Percentiles rank a stretch among this genome's conserved stretches.
Evolutionary conservation across 768 basidiomycete genomes (phyloP).

Genomic region (Lyophyllum atratum): DNA sequence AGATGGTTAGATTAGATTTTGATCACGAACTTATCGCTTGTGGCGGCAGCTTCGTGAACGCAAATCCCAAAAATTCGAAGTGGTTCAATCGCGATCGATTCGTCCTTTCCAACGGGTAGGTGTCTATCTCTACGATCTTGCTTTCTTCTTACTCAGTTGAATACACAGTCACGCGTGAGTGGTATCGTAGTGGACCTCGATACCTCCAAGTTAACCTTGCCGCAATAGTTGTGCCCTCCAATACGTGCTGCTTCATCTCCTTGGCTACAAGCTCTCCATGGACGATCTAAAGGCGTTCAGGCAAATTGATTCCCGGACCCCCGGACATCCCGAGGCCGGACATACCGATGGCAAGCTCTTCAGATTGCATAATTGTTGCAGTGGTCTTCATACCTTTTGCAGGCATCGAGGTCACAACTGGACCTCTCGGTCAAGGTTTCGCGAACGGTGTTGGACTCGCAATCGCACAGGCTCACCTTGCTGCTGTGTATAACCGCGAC

Average conservation of each 20-base stretch:
- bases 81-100: slow-evolving; percentile 98
- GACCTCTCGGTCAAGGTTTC: slow-evolving; percentile 94
- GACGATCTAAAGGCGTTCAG: slow-evolving; percentile 95
- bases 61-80: slow-evolving; percentile 85
- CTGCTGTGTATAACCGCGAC: slow-evolving; percentile 87
- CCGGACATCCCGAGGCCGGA: slow-evolving; percentile 87
- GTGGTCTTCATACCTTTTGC: slow-evolving; percentile 4
- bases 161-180: slow-evolving; percentile 72
- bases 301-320: slow-evolving; percentile 86
- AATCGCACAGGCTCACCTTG: slow-evolving; percentile 90
- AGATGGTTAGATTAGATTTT: neutral
- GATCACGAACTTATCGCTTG: neutral
- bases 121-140: slow-evolving; percentile 7
- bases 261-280: slow-evolving; percentile 89
- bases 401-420: slow-evolving; percentile 92
- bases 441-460: slow-evolving; percentile 93
- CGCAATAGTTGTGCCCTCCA: slow-evolving; percentile 81
- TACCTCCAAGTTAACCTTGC: neutral
- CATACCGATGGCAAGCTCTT: slow-evolving; percentile 46
- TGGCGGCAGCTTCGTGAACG: slow-evolving; percentile 70
- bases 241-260: slow-evolving; percentile 88
- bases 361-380: neutral
- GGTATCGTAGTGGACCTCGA: neutral
- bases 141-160: slow-evolving; percentile 13
- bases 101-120: slow-evolving; percentile 93